phyloP scores from a whole-genome alignment of 768 basidiomycete species.

The Russula earlei region DNA sequence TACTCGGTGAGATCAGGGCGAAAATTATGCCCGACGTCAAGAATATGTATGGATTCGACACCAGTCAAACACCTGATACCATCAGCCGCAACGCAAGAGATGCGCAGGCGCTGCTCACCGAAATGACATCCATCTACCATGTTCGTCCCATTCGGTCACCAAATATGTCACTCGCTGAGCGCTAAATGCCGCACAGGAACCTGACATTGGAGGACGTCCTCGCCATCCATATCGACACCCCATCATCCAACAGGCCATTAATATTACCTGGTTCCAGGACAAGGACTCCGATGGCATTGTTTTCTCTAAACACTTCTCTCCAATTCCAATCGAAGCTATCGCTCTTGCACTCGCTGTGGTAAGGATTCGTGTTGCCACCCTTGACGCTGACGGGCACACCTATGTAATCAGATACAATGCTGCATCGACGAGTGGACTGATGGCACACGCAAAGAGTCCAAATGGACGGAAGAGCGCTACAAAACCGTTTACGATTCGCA shows the following conservation, averaged over 20 bases:
- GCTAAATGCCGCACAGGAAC: neutral
- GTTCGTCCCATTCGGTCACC: neutral
- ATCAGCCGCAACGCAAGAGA: neutral
- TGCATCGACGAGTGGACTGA: slow-evolving; percentile 3
- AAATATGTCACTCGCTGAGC: neutral
- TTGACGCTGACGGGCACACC: neutral
- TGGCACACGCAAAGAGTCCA: neutral
- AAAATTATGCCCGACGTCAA: neutral
- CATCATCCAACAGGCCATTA: slow-evolving; percentile 5
- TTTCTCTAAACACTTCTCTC: neutral
- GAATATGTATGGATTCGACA: neutral
- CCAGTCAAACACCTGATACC: neutral
- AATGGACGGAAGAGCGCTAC: neutral
- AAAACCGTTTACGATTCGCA: neutral
- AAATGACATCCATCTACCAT: neutral
- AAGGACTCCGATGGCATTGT: neutral
- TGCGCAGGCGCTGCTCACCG: neutral
- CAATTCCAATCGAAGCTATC: neutral
- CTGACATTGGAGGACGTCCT: neutral
- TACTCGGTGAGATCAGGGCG: neutral
- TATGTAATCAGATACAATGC: slow-evolving; percentile 4
- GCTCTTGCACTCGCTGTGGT: slow-evolving; percentile 8
- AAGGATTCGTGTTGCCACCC: neutral
- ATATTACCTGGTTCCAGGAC: neutral
- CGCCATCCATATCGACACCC: slow-evolving; percentile 4